These are phyloP conservation scores for Leucaena leucocephala DNA, from an alignment of 306 rosid species.

Conservation along the genomic window DNA sequence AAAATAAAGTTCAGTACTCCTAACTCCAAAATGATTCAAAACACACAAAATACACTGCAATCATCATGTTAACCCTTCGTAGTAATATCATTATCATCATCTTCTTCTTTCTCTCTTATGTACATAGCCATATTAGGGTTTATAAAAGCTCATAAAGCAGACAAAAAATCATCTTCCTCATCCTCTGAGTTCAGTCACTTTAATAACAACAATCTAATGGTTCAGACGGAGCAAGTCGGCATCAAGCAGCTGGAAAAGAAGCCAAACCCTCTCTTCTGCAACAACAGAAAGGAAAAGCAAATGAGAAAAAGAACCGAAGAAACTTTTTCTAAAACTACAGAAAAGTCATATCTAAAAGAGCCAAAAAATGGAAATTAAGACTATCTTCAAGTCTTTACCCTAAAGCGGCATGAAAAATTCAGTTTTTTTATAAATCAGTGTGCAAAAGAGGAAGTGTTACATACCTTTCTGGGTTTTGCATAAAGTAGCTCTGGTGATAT, in stretches of 20 bases:
- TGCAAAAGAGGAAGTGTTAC: background rate
- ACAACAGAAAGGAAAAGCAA: slow-evolving; percentile 4
- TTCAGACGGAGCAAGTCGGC: slow-evolving; percentile 74
- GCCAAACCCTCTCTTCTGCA: slow-evolving; percentile 80
- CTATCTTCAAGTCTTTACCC: background rate
- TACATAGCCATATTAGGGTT: slow-evolving; percentile 35
- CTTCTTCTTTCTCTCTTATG: slow-evolving; percentile 30
- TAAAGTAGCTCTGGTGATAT: slow-evolving; percentile 70
- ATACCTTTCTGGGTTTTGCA: slow-evolving; percentile 74
- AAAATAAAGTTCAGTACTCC: background rate
- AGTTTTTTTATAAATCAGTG: background rate
- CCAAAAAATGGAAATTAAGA: background rate
- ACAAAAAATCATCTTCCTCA: background rate
- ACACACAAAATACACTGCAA: background rate
- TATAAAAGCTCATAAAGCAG: background rate
- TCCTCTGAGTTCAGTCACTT: background rate
- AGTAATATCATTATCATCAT: background rate
- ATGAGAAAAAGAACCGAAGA: background rate
- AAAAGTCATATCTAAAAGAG: background rate
- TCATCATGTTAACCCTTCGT: background rate
- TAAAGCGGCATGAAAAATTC: background rate
- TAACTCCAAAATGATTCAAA: background rate
- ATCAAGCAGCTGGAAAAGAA: slow-evolving; percentile 76
- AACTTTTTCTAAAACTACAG: slow-evolving; percentile 36
- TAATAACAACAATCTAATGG: background rate